phyloP scores from a whole-genome alignment of 495 filamentous ascomycete genomes.

The Rusavskia elegans region DNA sequence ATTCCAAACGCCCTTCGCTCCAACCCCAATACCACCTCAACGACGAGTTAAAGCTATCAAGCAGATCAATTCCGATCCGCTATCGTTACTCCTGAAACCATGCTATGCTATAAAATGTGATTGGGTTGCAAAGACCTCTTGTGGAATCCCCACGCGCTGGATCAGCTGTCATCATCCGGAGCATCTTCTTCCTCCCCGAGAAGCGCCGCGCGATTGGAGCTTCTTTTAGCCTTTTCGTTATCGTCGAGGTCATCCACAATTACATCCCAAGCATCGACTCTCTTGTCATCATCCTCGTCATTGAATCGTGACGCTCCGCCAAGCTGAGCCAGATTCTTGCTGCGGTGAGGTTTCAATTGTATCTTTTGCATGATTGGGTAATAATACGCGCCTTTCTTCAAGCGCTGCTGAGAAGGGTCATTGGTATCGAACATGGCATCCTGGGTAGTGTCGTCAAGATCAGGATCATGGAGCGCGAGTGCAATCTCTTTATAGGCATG shows the following conservation, averaged over 20 bases:
- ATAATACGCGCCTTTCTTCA: conserved; percentile 60
- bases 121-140: too few species aligned
- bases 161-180: too few species aligned
- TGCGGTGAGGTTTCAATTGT: conserved; percentile 40
- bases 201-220: conserved; percentile 19
- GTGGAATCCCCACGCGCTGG: too few species aligned
- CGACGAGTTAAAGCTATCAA: too few species aligned
- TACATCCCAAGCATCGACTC: conserved; percentile 38
- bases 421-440: conserved; percentile 2
- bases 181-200: conserved; percentile 10
- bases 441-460: conserved; percentile 32
- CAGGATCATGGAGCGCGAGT: conserved; percentile 46
- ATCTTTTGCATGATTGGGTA: conserved; percentile 70
- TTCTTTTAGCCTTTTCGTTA: conserved; percentile 33
- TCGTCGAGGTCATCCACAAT: conserved; percentile 36
- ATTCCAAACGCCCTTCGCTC: too few species aligned
- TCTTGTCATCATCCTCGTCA: conserved; percentile 29
- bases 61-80: too few species aligned
- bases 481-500: conserved; percentile 41
- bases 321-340: conserved; percentile 31
- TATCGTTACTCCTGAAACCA: too few species aligned
- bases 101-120: too few species aligned
- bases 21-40: too few species aligned
- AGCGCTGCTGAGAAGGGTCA: background rate
- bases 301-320: conserved; percentile 23